Percentiles rank a stretch among this genome's conserved stretches.
Conservation (phyloP, 202 grass and related monocot species). For the Brachypodium distachyon region DNA sequence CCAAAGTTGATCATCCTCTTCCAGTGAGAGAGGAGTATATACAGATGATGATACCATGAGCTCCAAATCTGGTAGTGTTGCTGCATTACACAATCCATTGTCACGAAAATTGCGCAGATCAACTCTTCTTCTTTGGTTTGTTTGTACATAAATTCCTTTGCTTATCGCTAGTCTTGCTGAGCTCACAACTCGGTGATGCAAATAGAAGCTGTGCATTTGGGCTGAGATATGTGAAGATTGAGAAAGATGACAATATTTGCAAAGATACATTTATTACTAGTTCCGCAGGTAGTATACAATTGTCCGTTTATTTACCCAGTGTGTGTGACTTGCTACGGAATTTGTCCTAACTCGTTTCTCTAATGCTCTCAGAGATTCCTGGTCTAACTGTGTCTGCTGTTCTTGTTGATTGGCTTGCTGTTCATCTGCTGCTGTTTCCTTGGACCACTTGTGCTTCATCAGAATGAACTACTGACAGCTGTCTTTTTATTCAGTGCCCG, state of each 20-base stretch:
- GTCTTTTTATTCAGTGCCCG: slow-evolving; percentile 69
- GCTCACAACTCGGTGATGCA: slow-evolving; percentile 43
- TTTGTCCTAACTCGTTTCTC: slow-evolving; percentile 7
- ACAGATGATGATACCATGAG: not conserved
- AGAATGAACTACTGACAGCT: slow-evolving; percentile 58
- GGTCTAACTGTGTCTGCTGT: slow-evolving; percentile 56
- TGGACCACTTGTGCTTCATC: slow-evolving; percentile 48
- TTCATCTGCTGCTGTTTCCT: slow-evolving; percentile 65
- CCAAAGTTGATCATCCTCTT: slow-evolving; percentile 42
- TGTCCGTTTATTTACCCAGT: not conserved
- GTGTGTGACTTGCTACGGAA: not conserved
- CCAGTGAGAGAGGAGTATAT: slow-evolving; percentile 13
- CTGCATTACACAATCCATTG: slow-evolving; percentile 37
- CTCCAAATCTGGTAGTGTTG: slow-evolving; percentile 26
- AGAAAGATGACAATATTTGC: slow-evolving; percentile 39
- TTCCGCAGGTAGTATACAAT: slow-evolving; percentile 53
- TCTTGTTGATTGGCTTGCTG: slow-evolving; percentile 67
- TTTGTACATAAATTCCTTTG: slow-evolving; percentile 76
- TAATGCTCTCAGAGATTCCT: slow-evolving; percentile 54
- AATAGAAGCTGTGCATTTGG: slow-evolving; percentile 34
- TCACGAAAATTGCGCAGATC: slow-evolving; percentile 49
- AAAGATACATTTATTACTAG: slow-evolving; percentile 79
- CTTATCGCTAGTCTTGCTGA: slow-evolving; percentile 78
- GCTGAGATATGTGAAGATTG: not conserved
- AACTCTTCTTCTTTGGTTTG: slow-evolving; percentile 81